phyloP scores from a whole-genome alignment of 1,284 basidiomycete genomes.

The Tremellales sp. region DNA sequence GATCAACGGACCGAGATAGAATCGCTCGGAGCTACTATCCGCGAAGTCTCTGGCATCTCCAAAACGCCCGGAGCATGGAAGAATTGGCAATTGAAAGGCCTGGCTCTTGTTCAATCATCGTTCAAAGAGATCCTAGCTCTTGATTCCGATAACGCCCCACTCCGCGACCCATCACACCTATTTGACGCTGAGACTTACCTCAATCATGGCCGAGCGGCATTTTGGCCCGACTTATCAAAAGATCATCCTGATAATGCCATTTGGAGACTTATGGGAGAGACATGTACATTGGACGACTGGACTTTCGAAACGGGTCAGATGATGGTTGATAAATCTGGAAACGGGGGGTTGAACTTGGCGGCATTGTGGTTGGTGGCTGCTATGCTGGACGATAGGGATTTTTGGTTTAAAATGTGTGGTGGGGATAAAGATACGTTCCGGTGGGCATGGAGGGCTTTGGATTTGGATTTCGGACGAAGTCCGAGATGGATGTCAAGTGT shows the following conservation, averaged over 20 bases:
- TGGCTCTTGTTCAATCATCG: conserved; percentile 48
- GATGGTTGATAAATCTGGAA: conserved; percentile 51
- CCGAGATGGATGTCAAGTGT: conserved; percentile 49
- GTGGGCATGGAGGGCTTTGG: conserved; percentile 50
- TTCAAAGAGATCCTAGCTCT: conserved; percentile 52
- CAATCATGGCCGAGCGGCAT: conserved; percentile 46
- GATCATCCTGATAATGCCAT: conserved; percentile 53
- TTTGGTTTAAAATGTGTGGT: conserved; percentile 51
- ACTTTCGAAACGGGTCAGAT: conserved; percentile 50
- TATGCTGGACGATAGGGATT: conserved; percentile 41
- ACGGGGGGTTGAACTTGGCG: conserved; percentile 50
- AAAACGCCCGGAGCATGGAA: conserved; percentile 15
- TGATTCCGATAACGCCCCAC: conserved; percentile 48
- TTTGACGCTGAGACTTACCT: conserved; percentile 46
- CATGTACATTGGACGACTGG: conserved; percentile 44
- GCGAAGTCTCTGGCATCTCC: conserved; percentile 20
- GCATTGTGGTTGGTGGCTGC: conserved; percentile 49
- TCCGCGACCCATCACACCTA: conserved; percentile 47
- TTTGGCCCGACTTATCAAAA: conserved; percentile 53
- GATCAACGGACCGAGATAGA: conserved; percentile 35
- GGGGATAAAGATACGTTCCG: conserved; percentile 51
- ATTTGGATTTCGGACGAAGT: conserved; percentile 40
- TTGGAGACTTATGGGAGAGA: conserved; percentile 51
- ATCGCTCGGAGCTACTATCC: conserved; percentile 40
- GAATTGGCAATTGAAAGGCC: conserved; percentile 51